Base-by-base conservation (phyloP, 176 grass and related monocot species). In the Carex scoparia region DNA sequence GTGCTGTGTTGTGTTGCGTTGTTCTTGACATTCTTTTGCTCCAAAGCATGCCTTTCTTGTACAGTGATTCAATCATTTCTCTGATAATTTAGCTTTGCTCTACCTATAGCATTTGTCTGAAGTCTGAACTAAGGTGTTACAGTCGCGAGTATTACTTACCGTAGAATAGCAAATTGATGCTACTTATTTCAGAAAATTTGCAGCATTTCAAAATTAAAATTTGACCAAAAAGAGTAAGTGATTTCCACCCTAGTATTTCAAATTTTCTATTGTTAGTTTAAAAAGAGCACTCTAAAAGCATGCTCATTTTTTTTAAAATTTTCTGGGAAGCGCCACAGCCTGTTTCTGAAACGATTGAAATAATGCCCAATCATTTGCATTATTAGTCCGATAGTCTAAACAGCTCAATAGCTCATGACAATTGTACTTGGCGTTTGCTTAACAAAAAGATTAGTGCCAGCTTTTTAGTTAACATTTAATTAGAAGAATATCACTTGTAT, bases 21-120 rank as follows among this genome's bases (percentile, higher is more conserved):
- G 79, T 83, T 67, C 31, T 83, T 83, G 61, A 69, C 37, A 83
- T 83, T 83, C 16, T 83, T 83, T 83, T 56, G 42, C 59, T 69
- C 44, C 31, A 67, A 83, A 54, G 81, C 81, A 83, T 69, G 23
- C 12, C 42, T 69, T 83, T 48, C 23, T 19, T 67, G 81, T 83
- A 83, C 61, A 67, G 81, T 54, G 11, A 2, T 82, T 82, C 79
- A 65, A 58, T 82, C 65, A 28, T 65, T 48, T 67, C 42, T 69
- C 62, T 44, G 55, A 35, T 69, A 30, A 83, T 30, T 62, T 6
- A 44, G 59, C 16, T 14, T 46, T 81, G 59, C 35, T 15, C 27
- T 81, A 32, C 64, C 8, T 27, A 10, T 23, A 35, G 37, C 69
- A 71, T 70, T 70, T 71, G 38, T 71, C 31, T 69, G 3, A 16